A percentile compares a stretch with the other conserved stretches of the same genome.
Evolutionary conservation across 1,139 yeast genomes (phyloP).

Genomic region (Suhomyces choctaworum): DNA sequence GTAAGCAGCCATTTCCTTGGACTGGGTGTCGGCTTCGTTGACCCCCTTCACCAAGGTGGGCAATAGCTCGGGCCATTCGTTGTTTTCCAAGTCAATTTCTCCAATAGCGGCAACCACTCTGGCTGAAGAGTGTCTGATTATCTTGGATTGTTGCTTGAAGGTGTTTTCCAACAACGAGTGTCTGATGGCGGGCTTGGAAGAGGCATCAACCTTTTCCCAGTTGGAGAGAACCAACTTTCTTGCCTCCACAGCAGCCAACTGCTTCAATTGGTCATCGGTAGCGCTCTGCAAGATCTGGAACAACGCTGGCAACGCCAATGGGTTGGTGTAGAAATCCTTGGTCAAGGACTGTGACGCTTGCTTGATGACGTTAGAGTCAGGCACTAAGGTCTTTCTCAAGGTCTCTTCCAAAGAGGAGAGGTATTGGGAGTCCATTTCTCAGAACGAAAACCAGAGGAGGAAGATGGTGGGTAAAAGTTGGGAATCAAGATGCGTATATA

Average conservation of each 20-base stretch:
- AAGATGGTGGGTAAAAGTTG: conserved; percentile 4
- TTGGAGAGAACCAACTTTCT: conserved; percentile 74
- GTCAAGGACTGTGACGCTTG: conserved; percentile 77
- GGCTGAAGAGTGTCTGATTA: conserved; percentile 85
- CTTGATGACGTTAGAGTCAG: conserved; percentile 76
- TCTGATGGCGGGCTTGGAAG: conserved; percentile 61
- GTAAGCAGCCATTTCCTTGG: conserved; percentile 84
- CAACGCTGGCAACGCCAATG: conserved; percentile 76
- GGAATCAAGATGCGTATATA: conserved; percentile 6
- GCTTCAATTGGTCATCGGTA: conserved; percentile 62
- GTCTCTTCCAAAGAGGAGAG: conserved; percentile 74
- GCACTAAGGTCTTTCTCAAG: conserved; percentile 71
- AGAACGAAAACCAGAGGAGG: conserved; percentile 8
- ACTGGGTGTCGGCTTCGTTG: conserved; percentile 56
- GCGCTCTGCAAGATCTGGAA: conserved; percentile 76
- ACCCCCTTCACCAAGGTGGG: conserved; percentile 72
- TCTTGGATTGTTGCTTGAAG: conserved; percentile 54
- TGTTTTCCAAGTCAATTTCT: conserved; percentile 62
- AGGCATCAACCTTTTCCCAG: conserved; percentile 65
- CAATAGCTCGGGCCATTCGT: conserved; percentile 77
- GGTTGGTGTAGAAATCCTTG: conserved; percentile 71
- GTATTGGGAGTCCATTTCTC: conserved; percentile 67
- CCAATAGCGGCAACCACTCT: conserved; percentile 89
- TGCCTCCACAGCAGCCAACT: conserved; percentile 93
- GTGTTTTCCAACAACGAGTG: conserved; percentile 67